Conservation (phyloP, 164 flowering plant species). For the Paratinospora sagittata region DNA sequence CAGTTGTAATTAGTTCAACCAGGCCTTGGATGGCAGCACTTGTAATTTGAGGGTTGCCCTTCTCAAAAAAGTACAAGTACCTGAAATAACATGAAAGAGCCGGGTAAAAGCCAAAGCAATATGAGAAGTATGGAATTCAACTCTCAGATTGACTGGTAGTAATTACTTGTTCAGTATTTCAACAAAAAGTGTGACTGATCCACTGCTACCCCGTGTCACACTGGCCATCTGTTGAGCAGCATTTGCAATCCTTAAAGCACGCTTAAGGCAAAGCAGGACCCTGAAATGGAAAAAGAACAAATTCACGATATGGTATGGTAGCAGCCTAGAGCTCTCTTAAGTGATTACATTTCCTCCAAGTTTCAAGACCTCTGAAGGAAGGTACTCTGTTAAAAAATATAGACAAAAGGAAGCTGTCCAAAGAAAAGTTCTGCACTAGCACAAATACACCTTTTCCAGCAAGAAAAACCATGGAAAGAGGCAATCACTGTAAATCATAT, state of each 20-base stretch:
- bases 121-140: neutral
- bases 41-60: conserved; percentile 84
- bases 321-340: neutral
- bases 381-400: neutral
- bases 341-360: neutral
- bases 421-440: too few species aligned
- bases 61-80: conserved; percentile 88
- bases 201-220: conserved; percentile 79
- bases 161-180: conserved; percentile 91
- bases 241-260: conserved; percentile 92
- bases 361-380: neutral
- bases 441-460: neutral
- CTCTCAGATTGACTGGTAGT: neutral
- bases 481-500: too few species aligned
- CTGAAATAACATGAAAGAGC: conserved; percentile 31
- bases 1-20: conserved; percentile 67
- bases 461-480: neutral
- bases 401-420: too few species aligned
- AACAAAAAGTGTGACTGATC: conserved; percentile 76
- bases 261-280: conserved; percentile 92
- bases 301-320: neutral
- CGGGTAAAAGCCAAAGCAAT: neutral
- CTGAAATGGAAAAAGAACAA: conserved; percentile 29
- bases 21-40: conserved; percentile 63
- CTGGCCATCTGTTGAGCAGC: conserved; percentile 96